Conservation (phyloP, 106 monocot genomes). For the Dactylorhiza incarnata region DNA sequence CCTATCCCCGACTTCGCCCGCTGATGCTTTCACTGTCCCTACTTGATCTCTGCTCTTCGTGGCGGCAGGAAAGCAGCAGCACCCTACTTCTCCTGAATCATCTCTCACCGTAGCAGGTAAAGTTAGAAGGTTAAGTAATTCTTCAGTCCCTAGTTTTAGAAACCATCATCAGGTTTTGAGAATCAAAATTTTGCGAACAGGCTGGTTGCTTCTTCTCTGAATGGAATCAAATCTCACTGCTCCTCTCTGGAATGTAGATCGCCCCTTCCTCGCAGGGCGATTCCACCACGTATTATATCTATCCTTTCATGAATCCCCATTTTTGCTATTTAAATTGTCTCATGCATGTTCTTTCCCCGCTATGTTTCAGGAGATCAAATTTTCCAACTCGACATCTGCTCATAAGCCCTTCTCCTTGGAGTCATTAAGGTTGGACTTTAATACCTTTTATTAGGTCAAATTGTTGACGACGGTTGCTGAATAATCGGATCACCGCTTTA, state of each 20-base stretch:
- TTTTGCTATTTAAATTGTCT: background rate
- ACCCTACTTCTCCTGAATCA: background rate
- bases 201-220: background rate
- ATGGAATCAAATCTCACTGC: slow-evolving; percentile 18
- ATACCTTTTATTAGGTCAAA: background rate
- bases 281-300: slow-evolving; percentile 43
- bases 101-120: background rate
- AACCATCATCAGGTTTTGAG: background rate
- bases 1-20: background rate
- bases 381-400: slow-evolving; percentile 21
- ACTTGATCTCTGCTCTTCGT: background rate
- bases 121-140: background rate
- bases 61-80: background rate
- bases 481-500: background rate
- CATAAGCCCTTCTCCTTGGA: slow-evolving; percentile 44
- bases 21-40: background rate
- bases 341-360: background rate
- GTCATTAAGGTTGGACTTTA: slow-evolving; percentile 31
- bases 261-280: slow-evolving; percentile 78
- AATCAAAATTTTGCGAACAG: slow-evolving; percentile 2
- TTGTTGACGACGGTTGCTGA: background rate
- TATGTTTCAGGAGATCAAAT: slow-evolving; percentile 45
- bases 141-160: background rate
- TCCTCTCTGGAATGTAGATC: slow-evolving; percentile 84
- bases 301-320: background rate